Base-by-base conservation (phyloP, 2,329 filamentous ascomycete genomes). In the Saccharata proteae region DNA sequence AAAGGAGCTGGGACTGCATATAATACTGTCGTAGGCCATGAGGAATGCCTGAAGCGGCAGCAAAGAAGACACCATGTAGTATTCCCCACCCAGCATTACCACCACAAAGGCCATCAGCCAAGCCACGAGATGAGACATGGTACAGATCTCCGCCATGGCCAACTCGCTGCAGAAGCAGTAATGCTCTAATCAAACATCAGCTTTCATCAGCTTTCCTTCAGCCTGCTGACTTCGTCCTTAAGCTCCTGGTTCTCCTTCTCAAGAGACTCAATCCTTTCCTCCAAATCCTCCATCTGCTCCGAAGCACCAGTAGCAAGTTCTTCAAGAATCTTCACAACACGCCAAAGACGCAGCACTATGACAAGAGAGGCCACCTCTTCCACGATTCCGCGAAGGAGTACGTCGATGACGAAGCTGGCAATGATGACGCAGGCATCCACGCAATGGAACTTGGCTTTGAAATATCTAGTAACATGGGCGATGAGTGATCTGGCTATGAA, bases 241-340 rank as follows among this genome's bases (percentile, higher is more conserved):
- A 77, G 67, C 3, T 44, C 45, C 16, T 25, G 39, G 16, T 65
- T 65, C 38, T 61, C 69, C 31, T 49, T 55, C 44, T 69, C 65
- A 6, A 77, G 51, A 16, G 61, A 52, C 29, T 65, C 61, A 16
- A 79, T 57, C 33, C 62, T 53, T 30, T 61, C 51, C 40, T 70
- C 59, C 22, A 79, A 52, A 7, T 63, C 62, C 38, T 75, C 73
- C 57, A 74, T 68, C 46, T 72, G 62, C 51, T 80, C 74, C 20
- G 69, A 57, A 2, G 74, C 73, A 6, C 72, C 74, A 5, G 75
- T 63, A 17, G 68, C 69, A 38, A 80, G 61, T 51, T 81, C 77
- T 45, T 81, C 74, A 5, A 78, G 69, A 30, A 80, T 77, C 57
- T 80, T 79, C 48, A 79, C 71, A 26, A 81, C 65, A 11, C 77